Evolutionary conservation across 495 filamentous ascomycete species (phyloP), one percentile per base, ranked within the genome.

Genomic region (Astrocystis sublimbata): DNA sequence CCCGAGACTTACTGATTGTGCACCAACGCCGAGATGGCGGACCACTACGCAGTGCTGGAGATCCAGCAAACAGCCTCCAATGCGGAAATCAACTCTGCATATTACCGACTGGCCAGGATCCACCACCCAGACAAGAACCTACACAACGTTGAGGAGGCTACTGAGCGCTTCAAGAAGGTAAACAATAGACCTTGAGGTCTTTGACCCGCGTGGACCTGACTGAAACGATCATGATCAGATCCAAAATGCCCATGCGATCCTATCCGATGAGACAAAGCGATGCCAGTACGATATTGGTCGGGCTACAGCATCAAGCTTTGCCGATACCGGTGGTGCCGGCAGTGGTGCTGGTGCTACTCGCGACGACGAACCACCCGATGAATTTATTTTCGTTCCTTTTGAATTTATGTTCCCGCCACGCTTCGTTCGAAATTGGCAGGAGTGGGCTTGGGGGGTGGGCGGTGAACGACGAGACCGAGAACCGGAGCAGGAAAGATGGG

Each of bases 101-200:
- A 93, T 74, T 78, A 89, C 51, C 91, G 88, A 70, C 74, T 92
- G 71, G 91, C 91, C 19, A 89, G 92, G 65, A 75, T 86, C 47
- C 87, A 91, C 67, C 90, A 93, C 73, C 90, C 90, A 4, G 90
- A 93, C 69, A 93, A 92, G 81, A 92, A 93, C 73, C 87, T 84
- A 1, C 86, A 88, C 60, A 86, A 88, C 62, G 81, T 82, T 56
- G 72, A 77, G n/a, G 36, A 21, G 19, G 88, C 87, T 17, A 90
- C 87, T 43, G 88, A 90, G 71, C 83, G 85, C 68, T 93, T 93
- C 81, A 92, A 92, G 82, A 89, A 92, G 76, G 81, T 91, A 56
- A 56, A 9, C 3, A 17, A 9, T 19, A 38, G 7, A 26, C 26
- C 46, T 6, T 36, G 9, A 10, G 26, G 5, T 19, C 33, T 7